phyloP scores from a whole-genome alignment of 495 filamentous ascomycete species.

The Xylaria sp. region DNA sequence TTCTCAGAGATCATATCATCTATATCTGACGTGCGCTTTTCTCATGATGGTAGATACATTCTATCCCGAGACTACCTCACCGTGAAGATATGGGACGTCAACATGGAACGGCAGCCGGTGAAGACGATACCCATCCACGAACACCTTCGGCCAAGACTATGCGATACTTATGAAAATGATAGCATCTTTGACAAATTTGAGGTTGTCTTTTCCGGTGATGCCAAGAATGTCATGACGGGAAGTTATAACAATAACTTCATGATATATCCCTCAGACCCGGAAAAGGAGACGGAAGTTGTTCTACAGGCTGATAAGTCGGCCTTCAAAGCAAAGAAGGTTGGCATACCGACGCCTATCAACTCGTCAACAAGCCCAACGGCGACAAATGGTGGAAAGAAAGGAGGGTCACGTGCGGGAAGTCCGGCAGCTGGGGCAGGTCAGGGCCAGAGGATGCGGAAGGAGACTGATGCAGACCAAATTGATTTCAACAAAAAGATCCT shows the following conservation, averaged over 20 bases:
- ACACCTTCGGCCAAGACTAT: slow-evolving; percentile 90
- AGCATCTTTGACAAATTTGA: slow-evolving; percentile 99
- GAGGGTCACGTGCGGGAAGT: slow-evolving; percentile 83
- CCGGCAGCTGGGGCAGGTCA: slow-evolving; percentile 82
- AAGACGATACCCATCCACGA: slow-evolving; percentile 99
- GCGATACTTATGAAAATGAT: slow-evolving; percentile 99
- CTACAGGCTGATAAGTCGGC: slow-evolving; percentile 98
- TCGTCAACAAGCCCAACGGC: slow-evolving; percentile 71
- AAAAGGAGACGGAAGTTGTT: slow-evolving; percentile 96
- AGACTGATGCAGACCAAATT: slow-evolving; percentile 99
- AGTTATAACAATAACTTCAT: slow-evolving; percentile 99
- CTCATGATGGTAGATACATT: slow-evolving; percentile 94
- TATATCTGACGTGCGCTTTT: slow-evolving; percentile 98
- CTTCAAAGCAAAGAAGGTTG: slow-evolving; percentile 99
- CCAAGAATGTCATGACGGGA: slow-evolving; percentile 98
- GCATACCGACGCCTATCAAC: slow-evolving; percentile 96
- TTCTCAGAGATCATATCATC: slow-evolving; percentile 99
- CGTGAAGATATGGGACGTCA: slow-evolving; percentile 99
- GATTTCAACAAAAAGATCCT: slow-evolving; percentile 99
- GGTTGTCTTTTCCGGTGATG: slow-evolving; percentile 97
- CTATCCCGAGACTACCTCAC: slow-evolving; percentile 97
- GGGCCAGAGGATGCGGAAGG: slow-evolving; percentile 95
- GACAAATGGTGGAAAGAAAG: slow-evolving; percentile 78
- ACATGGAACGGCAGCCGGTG: slow-evolving; percentile 95
- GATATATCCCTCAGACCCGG: slow-evolving; percentile 97